Base-by-base conservation (phyloP, 495 filamentous ascomycete species). In the Penicillium alfredii region DNA sequence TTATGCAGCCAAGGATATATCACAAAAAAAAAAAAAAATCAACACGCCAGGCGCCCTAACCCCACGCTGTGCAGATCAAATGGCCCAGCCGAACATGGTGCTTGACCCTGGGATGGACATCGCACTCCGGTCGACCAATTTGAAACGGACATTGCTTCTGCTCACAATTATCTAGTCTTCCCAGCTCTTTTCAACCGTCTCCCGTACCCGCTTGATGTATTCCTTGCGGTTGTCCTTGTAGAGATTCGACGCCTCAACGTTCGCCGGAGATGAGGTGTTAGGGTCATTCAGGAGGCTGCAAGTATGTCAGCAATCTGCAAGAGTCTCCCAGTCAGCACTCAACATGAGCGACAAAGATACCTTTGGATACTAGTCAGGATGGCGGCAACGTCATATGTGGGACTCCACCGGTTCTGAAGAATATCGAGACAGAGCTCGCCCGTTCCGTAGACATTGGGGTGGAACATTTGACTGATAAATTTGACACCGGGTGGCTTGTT, bases 141-240 rank as follows among this genome's bases (percentile, higher is more conserved):
- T n/a, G n/a, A n/a, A n/a, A n/a, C n/a, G n/a, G n/a, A n/a, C n/a
- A n/a, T n/a, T n/a, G n/a, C n/a, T n/a, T n/a, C n/a, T n/a, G n/a
- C n/a, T n/a, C n/a, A n/a, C n/a, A n/a, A n/a, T 23, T 8, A 5
- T 12, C 35, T 71, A 90, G 46, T 92, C 90, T 34, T 97, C 90
- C 92, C 92, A 97, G 66, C 89, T 96, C 73, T 95, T 96, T 74
- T 98, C 93, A 11, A 98, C 93, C 1, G 90, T 95, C 66, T 97
- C 92, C 27, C 86, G 73, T 12, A 98, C 92, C 13, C 90, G 76
- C 69, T 98, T 98, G 8, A 81, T 81, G 52, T 98, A 98, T 60
- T 98, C 92, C 52, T 88, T 82, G 43, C 89, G 78, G 57, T 97
- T 97, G 53, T 98, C 92, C 55, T 97, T 97, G 75, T 95, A 98